phyloP scores from a whole-genome alignment of 106 monocot species.

The Agapanthus africanus region DNA sequence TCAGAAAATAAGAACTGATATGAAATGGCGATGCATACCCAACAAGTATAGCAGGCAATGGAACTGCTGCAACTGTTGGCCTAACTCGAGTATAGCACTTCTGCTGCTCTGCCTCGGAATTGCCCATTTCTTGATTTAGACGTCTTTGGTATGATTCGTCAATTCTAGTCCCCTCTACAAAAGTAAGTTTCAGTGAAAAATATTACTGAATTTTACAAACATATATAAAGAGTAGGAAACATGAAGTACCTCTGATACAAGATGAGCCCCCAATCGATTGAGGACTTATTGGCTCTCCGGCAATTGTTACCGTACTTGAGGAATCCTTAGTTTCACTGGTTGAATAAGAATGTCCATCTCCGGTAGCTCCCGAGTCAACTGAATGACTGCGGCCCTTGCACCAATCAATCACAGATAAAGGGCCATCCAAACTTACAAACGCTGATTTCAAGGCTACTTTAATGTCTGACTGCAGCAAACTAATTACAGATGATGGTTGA shows the following conservation, averaged over 20 bases:
- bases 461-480: slow-evolving; percentile 81
- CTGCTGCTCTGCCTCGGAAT: slow-evolving; percentile 50
- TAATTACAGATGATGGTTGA: slow-evolving; percentile 59
- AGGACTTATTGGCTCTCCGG: slow-evolving; percentile 69
- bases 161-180: slow-evolving; percentile 52
- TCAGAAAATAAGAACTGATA: slow-evolving; percentile 1
- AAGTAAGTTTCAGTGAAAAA: too few species aligned
- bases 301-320: slow-evolving; percentile 33
- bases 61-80: slow-evolving; percentile 57
- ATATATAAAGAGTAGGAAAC: too few species aligned
- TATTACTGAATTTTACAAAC: too few species aligned
- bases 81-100: slow-evolving; percentile 28
- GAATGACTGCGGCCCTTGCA: slow-evolving; percentile 56
- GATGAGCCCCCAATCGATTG: slow-evolving; percentile 42
- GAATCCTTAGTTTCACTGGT: slow-evolving; percentile 62
- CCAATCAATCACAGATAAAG: slow-evolving; percentile 73
- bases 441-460: slow-evolving; percentile 71
- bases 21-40: slow-evolving; percentile 46
- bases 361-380: slow-evolving; percentile 32
- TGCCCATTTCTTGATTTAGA: slow-evolving; percentile 42
- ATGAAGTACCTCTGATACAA: slow-evolving; percentile 58
- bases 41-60: slow-evolving; percentile 78
- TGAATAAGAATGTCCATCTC: slow-evolving; percentile 47
- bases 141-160: slow-evolving; percentile 66
- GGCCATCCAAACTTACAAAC: slow-evolving; percentile 80